Evolutionary conservation across 768 basidiomycete genomes (phyloP), one percentile per base, ranked within the genome.

Genomic region (Leccinum uliginosum): DNA sequence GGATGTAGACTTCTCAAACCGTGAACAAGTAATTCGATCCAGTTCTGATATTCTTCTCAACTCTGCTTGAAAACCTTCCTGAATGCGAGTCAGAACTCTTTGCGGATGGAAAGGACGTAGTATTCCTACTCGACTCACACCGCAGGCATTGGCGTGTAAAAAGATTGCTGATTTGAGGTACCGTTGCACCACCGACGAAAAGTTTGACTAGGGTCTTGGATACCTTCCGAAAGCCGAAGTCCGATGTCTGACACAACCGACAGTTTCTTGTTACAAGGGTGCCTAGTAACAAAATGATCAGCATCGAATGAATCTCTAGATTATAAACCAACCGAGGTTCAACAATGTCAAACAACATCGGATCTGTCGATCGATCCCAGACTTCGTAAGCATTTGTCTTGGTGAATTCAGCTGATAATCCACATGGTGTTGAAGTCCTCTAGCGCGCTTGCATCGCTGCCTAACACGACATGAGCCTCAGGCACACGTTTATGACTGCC

Each of bases 121-220:
- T n/a, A n/a, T n/a, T n/a, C n/a, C n/a, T n/a, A n/a, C n/a, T n/a
- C n/a, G n/a, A n/a, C n/a, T n/a, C n/a, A n/a, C n/a, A n/a, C n/a
- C n/a, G n/a, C n/a, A n/a, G n/a, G n/a, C n/a, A n/a, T n/a, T n/a
- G n/a, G n/a, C n/a, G n/a, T n/a, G n/a, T n/a, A n/a, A n/a, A n/a
- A n/a, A n/a, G n/a, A n/a, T n/a, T n/a, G n/a, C n/a, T n/a, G n/a
- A n/a, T n/a, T n/a, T n/a, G n/a, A n/a, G n/a, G n/a, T n/a, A n/a
- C n/a, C n/a, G n/a, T n/a, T n/a, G n/a, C n/a, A n/a, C n/a, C n/a
- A n/a, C n/a, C n/a, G n/a, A n/a, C n/a, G n/a, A n/a, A n/a, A n/a
- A 98, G 73, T 69, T 90, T 92, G 51, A 99, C n/a, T n/a, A n/a
- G n/a, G 80, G 27, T 98, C 96, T 67, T 97, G 93, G 17, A 98